Evolutionary conservation across 1,139 yeast genomes (phyloP).

Genomic region (Geotrichum histeridarum): DNA sequence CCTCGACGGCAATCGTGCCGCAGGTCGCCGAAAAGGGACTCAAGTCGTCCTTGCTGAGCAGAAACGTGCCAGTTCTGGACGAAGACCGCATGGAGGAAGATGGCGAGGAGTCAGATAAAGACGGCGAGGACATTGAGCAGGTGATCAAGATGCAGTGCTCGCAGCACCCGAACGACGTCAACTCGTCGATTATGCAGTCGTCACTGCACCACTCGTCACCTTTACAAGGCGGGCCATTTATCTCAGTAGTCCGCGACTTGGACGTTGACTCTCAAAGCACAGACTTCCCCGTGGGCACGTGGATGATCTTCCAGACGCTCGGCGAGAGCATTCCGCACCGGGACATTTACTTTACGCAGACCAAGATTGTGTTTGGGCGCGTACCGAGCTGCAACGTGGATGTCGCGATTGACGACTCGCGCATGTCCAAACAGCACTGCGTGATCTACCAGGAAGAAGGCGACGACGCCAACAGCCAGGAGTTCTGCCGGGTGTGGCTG

Average conservation of each 20-base stretch:
- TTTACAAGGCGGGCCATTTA: constrained; percentile 11
- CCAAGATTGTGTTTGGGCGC: constrained; percentile 35
- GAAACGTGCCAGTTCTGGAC: not conserved
- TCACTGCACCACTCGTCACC: constrained; percentile 10
- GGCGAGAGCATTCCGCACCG: constrained; percentile 40
- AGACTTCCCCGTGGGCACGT: constrained; percentile 44
- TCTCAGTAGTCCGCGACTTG: constrained; percentile 25
- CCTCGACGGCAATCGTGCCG: constrained; percentile 4
- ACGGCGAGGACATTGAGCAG: constrained; percentile 13
- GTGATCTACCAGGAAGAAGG: constrained; percentile 51
- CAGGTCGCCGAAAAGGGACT: not conserved
- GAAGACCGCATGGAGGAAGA: constrained; percentile 11
- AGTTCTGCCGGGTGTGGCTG: constrained; percentile 73
- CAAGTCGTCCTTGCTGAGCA: constrained; percentile 3
- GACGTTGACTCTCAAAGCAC: constrained; percentile 25
- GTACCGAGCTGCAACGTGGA: constrained; percentile 33
- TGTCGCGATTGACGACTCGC: constrained; percentile 60
- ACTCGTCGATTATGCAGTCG: constrained; percentile 11
- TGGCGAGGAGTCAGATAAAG: constrained; percentile 18
- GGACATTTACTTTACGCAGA: constrained; percentile 46
- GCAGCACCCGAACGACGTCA: constrained; percentile 4
- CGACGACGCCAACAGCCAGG: constrained; percentile 35
- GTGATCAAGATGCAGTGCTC: constrained; percentile 7
- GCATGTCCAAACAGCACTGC: constrained; percentile 84
- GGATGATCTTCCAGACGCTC: constrained; percentile 47